Base-by-base conservation (phyloP, 495 filamentous ascomycete genomes). In the Immersiella caudata region DNA sequence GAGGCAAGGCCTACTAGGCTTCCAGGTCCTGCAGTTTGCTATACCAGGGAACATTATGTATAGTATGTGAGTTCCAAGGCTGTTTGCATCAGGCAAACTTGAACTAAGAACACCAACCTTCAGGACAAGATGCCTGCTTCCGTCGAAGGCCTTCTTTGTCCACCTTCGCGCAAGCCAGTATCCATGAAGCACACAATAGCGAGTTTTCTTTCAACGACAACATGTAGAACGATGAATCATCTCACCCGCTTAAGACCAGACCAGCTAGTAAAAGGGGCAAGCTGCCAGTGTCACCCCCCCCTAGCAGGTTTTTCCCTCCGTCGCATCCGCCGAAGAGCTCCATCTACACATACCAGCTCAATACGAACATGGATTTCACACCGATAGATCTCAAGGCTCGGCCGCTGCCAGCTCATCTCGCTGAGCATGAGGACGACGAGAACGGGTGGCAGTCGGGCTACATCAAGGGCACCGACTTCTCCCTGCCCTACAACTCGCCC, bases 391-490 rank as follows among this genome's bases (percentile, higher is more conserved):
- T 20, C 26, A 25, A 14, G 11, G 21, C 18, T 24, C 35, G 49
- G 22, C 25, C 54, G 27, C 57, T 71, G 52, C 64, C 70, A 3
- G n/a, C 69, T 5, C 73, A 76, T 51, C 66, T 74, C 18, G 71
- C 68, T 21, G 71, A 78, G 51, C 73, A 76, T 54, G 68, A 73
- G 24, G 67, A 76, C 26, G 73, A 76, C 61, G 66, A 67, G 40
- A 66, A 74, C 86, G 92, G 95, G 78, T 93, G 49, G 8, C 73
- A 72, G 24, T 58, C 54, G 46, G 75, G 76, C 50, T 78, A 77
- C 70, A 33, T 78, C 69, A 71, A 69, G 40, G 75, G 62, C 11
- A 78, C 73, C 16, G 75, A 78, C 56, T 78, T 67, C 56, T 65
- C 75, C 3, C 70, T 78, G 24, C 76, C 76, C 20, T 76, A 78